These are phyloP conservation scores for Xylariaceae sp. DNA, from an alignment of 2,329 filamentous ascomycete species.

Conservation along the genomic window DNA sequence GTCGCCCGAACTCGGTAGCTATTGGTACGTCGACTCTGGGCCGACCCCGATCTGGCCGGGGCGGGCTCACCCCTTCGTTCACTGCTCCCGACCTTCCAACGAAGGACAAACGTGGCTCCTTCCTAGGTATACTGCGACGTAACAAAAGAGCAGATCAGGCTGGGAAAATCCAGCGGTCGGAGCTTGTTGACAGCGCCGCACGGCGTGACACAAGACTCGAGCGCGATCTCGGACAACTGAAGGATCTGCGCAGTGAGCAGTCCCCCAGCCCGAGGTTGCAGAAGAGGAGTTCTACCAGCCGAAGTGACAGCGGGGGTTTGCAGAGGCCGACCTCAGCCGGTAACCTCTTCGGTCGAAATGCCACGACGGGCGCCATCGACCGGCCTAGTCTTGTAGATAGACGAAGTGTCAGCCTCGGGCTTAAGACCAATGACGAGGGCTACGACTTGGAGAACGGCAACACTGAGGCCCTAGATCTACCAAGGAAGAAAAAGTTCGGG, in stretches of 20 bases:
- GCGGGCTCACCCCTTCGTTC: constrained; percentile 28
- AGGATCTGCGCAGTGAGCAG: constrained; percentile 49
- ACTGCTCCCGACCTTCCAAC: constrained; percentile 37
- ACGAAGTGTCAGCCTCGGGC: constrained; percentile 41
- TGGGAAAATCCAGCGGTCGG: constrained; percentile 61
- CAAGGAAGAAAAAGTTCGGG: constrained; percentile 63
- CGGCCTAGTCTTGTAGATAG: constrained; percentile 30
- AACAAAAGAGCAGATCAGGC: constrained; percentile 61
- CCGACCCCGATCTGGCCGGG: constrained; percentile 38
- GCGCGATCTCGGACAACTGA: constrained; percentile 61
- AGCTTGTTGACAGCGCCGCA: constrained; percentile 62
- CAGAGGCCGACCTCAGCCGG: constrained; percentile 41
- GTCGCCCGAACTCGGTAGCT: constrained; percentile 33
- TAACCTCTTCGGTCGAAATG: constrained; percentile 30
- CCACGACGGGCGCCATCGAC: constrained; percentile 14
- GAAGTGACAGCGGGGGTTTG: constrained; percentile 58
- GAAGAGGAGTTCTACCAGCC: constrained; percentile 49
- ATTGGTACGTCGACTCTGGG: constrained; percentile 41
- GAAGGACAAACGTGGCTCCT: constrained; percentile 52
- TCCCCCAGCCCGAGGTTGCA: constrained; percentile 52
- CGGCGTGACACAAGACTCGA: constrained; percentile 69
- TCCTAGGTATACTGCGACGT: constrained; percentile 68
- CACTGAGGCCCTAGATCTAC: constrained; percentile 41
- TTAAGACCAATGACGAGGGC: constrained; percentile 30
- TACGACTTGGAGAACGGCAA: constrained; percentile 19